These are phyloP conservation scores for Mycena galericulata DNA, from an alignment of 768 basidiomycete genomes.

Conservation along the genomic window DNA sequence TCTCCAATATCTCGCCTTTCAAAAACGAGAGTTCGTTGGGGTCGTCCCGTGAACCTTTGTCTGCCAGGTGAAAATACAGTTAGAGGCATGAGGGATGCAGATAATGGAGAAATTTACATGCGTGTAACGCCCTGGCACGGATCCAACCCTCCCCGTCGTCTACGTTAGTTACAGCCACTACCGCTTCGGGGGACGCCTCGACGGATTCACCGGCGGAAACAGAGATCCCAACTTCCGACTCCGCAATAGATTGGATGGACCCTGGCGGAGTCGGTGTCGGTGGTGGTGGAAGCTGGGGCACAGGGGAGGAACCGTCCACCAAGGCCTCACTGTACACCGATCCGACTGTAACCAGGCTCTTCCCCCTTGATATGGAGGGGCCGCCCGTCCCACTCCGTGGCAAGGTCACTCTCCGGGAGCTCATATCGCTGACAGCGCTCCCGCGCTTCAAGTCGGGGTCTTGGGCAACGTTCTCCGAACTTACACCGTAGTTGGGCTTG, in stretches of 20 bases:
- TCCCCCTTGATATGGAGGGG: constrained; percentile 23
- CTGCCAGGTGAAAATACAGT: constrained; percentile 51
- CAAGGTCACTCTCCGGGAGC: neutral
- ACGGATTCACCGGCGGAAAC: no score
- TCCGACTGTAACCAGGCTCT: constrained; percentile 28
- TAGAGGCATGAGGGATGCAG: constrained; percentile 4
- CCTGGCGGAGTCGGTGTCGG: no score
- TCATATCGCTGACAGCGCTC: neutral
- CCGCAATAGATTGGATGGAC: no score
- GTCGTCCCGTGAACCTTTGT: constrained; percentile 81
- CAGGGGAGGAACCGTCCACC: neutral
- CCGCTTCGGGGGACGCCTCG: no score
- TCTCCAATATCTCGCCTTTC: constrained; percentile 87
- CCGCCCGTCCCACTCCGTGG: constrained; percentile 23
- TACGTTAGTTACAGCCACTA: neutral
- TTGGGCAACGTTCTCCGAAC: constrained; percentile 7
- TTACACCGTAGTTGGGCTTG: constrained; percentile 8
- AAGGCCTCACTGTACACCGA: neutral
- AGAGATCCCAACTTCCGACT: no score
- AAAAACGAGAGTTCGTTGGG: constrained; percentile 88
- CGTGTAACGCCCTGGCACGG: constrained; percentile 47
- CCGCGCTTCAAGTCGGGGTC: neutral
- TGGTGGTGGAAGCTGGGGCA: neutral
- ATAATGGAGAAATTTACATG: constrained; percentile 60
- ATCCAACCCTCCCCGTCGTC: neutral